A percentile compares a stretch with the other conserved stretches of the same genome.
Conservation (phyloP, 768 basidiomycete genomes). For the Megacollybia marginata region DNA sequence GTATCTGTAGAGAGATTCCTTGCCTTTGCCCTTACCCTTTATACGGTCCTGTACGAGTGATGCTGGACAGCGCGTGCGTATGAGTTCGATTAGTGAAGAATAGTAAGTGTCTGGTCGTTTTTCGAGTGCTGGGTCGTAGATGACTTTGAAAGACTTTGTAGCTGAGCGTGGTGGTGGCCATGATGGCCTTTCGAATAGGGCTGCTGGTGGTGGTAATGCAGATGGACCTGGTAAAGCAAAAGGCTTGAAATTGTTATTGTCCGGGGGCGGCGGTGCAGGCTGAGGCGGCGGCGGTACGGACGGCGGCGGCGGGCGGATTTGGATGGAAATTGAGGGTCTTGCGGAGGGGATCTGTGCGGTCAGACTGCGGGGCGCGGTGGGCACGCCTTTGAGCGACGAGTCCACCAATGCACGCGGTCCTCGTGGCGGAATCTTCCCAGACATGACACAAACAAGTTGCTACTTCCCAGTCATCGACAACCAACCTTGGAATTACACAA, state of each 20-base stretch:
- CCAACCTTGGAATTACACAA: too few relatives aligned
- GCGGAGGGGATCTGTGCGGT: slow-evolving; percentile 21
- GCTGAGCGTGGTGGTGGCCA: slow-evolving; percentile 53
- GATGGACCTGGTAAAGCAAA: slow-evolving; percentile 21
- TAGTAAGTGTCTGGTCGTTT: slow-evolving; percentile 16
- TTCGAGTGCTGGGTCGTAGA: slow-evolving; percentile 48
- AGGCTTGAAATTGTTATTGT: slow-evolving; percentile 18
- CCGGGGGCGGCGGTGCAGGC: slow-evolving; percentile 8
- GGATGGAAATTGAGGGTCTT: slow-evolving; percentile 4
- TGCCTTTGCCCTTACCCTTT: slow-evolving; percentile 58
- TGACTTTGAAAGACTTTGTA: slow-evolving; percentile 46
- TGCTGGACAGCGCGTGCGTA: slow-evolving; percentile 24
- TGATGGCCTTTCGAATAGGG: neutral
- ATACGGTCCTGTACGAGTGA: slow-evolving; percentile 35
- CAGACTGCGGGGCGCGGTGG: slow-evolving; percentile 16
- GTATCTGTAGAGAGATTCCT: slow-evolving; percentile 45
- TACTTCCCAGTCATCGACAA: too few relatives aligned
- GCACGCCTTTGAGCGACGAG: too few relatives aligned
- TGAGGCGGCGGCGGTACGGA: slow-evolving; percentile 7
- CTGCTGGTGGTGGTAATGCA: slow-evolving; percentile 16
- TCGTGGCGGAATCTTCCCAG: too few relatives aligned
- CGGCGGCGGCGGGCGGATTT: slow-evolving; percentile 2
- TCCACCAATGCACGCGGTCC: too few relatives aligned
- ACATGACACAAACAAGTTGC: too few relatives aligned
- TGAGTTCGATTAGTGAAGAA: slow-evolving; percentile 30